These are phyloP conservation scores for Melaleuca quinquenervia DNA, from an alignment of 345 rosid genomes.

Conservation along the genomic window DNA sequence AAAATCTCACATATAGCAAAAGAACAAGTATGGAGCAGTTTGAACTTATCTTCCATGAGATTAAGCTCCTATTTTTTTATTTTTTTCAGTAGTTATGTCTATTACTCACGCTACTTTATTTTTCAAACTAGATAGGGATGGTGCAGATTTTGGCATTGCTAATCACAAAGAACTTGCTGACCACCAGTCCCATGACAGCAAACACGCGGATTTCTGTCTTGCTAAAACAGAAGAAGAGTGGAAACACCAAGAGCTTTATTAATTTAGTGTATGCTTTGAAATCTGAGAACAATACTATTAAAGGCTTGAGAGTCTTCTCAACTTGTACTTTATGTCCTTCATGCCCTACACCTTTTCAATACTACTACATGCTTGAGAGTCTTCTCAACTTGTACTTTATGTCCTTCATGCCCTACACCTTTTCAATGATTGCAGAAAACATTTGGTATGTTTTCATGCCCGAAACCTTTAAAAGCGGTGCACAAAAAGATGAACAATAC, in stretches of 20 bases:
- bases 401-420: slow-evolving; percentile 52
- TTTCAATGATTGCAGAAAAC: slow-evolving; percentile 67
- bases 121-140: slow-evolving; percentile 42
- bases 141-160: slow-evolving; percentile 76
- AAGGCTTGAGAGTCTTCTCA: slow-evolving; percentile 55
- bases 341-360: too few species aligned
- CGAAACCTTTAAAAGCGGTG: not conserved
- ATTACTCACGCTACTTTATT: not conserved
- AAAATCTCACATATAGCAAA: not conserved
- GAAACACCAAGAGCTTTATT: slow-evolving; percentile 18
- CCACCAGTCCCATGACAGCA: slow-evolving; percentile 23
- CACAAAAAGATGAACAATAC: not conserved
- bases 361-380: too few species aligned
- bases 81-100: not conserved
- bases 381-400: slow-evolving; percentile 72
- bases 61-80: not conserved
- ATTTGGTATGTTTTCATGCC: slow-evolving; percentile 43
- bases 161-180: slow-evolving; percentile 34
- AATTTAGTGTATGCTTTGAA: slow-evolving; percentile 53
- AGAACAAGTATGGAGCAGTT: not conserved
- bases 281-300: slow-evolving; percentile 46
- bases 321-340: too few species aligned
- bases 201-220: slow-evolving; percentile 55
- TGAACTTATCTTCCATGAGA: not conserved
- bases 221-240: slow-evolving; percentile 57